phyloP scores from a whole-genome alignment of 2,329 filamentous ascomycete species.

The Emmonsiellopsis sp. region DNA sequence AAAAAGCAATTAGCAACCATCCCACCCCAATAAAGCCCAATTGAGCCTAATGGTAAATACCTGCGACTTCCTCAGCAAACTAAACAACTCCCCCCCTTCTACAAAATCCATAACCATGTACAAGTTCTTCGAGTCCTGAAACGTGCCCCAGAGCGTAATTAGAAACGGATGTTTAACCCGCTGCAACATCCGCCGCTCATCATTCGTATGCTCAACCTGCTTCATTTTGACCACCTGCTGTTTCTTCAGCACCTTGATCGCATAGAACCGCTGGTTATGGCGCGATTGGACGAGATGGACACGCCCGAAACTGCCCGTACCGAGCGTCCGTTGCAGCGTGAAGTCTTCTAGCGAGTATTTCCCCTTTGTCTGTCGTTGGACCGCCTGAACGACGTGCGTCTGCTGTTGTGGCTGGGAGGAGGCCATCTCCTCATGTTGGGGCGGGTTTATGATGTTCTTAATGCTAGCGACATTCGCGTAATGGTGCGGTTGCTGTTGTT shows the following conservation, averaged over 20 bases:
- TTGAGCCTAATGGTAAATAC: slow-evolving; percentile 41
- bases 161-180: slow-evolving; percentile 97
- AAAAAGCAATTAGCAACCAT: not conserved
- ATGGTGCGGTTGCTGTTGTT: slow-evolving; percentile 32
- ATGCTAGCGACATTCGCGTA: slow-evolving; percentile 67
- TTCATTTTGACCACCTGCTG: slow-evolving; percentile 99
- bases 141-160: slow-evolving; percentile 96
- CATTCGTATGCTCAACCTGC: slow-evolving; percentile 98
- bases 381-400: slow-evolving; percentile 17
- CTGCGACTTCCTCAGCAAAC: slow-evolving; percentile 82
- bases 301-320: slow-evolving; percentile 91
- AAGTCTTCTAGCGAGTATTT: slow-evolving; percentile 95
- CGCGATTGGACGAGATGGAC: slow-evolving; percentile 96
- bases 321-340: slow-evolving; percentile 77
- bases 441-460: slow-evolving; percentile 69
- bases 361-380: slow-evolving; percentile 69
- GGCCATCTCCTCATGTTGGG: slow-evolving; percentile 42
- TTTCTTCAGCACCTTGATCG: slow-evolving; percentile 97
- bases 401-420: slow-evolving; percentile 20
- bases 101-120: slow-evolving; percentile 99
- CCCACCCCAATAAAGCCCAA: slow-evolving; percentile 6
- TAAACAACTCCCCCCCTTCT: slow-evolving; percentile 95
- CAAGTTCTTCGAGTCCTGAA: slow-evolving; percentile 87
- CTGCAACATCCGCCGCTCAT: slow-evolving; percentile 90
- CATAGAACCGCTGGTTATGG: slow-evolving; percentile 97